Evolutionary conservation across 225 moss, liverwort and hornwort genomes (phyloP).

Genomic region (Anthoceros angustus): DNA sequence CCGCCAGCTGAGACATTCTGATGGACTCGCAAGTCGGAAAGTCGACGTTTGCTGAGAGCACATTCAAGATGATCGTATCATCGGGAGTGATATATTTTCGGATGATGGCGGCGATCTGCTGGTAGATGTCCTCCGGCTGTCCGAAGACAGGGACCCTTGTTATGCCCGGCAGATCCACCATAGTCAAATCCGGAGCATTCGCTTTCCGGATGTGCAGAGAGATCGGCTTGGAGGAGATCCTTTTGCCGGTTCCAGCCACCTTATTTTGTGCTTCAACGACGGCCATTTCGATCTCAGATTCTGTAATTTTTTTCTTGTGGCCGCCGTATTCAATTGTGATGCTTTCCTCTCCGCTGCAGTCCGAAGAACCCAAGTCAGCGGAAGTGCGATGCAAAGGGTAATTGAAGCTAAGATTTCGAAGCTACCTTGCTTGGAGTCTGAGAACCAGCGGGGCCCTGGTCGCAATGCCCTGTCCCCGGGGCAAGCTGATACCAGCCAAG

Average conservation of each 20-base stretch:
- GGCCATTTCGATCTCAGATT: conserved; percentile 10
- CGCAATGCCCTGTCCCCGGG: conserved; percentile 19
- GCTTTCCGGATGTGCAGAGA: conserved; percentile 16
- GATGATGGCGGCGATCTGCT: conserved; percentile 20
- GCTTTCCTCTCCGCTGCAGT: not conserved
- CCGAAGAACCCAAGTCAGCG: not conserved
- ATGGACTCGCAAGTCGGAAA: conserved; percentile 26
- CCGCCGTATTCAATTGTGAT: conserved; percentile 7
- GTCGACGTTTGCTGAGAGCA: conserved; percentile 20
- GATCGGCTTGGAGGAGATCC: conserved; percentile 10
- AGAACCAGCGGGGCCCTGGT: conserved; percentile 21
- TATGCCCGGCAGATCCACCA: conserved; percentile 31
- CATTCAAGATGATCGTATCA: conserved; percentile 27
- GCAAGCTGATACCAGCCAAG: conserved; percentile 21
- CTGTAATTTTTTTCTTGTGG: conserved; percentile 7
- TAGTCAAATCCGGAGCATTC: conserved; percentile 26
- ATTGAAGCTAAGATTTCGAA: too few species aligned
- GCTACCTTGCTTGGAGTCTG: conserved; percentile 11
- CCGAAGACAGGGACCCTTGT: conserved; percentile 24
- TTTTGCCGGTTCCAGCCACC: conserved; percentile 15
- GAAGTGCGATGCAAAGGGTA: not conserved
- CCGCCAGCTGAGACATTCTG: conserved; percentile 23
- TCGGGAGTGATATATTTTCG: conserved; percentile 13
- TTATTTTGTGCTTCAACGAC: conserved; percentile 9
- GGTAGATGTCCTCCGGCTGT: conserved; percentile 20